phyloP scores from a whole-genome alignment of 176 grass and related monocot genomes.

The Oryza glaberrima region DNA sequence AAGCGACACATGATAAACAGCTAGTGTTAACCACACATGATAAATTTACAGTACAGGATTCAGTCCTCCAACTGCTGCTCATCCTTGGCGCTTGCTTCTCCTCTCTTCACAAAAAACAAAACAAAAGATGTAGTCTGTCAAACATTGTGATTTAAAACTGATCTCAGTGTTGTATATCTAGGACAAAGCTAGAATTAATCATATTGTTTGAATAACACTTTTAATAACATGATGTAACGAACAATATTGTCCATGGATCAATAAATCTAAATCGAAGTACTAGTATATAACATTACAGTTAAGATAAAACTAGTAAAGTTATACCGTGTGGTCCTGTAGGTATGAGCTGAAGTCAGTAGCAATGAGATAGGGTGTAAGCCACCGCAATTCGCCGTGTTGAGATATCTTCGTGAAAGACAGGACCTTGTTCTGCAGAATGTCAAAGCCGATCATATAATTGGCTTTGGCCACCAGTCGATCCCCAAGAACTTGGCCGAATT shows the following conservation, averaged over 20 bases:
- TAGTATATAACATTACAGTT: no score
- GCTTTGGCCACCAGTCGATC: neutral
- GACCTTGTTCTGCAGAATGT: neutral
- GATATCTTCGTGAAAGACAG: neutral
- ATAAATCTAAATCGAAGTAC: no score
- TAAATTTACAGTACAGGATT: neutral
- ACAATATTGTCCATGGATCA: no score
- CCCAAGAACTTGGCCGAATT: no score
- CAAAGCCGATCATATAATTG: neutral
- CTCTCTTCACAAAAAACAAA: neutral
- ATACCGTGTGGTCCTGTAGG: neutral
- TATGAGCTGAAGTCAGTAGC: neutral
- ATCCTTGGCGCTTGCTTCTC: neutral
- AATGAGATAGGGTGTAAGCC: neutral
- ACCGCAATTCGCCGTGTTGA: no score
- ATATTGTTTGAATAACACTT: neutral
- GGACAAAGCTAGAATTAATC: neutral
- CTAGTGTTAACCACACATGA: neutral
- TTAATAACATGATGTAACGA: no score
- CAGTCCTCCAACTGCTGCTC: neutral
- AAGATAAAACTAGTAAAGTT: no score
- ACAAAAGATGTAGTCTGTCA: neutral
- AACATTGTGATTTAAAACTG: neutral
- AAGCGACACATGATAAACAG: no score
- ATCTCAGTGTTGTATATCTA: neutral